These are phyloP conservation scores for Aspergillus hancockii DNA, from an alignment of 495 filamentous ascomycete genomes.

Conservation along the genomic window DNA sequence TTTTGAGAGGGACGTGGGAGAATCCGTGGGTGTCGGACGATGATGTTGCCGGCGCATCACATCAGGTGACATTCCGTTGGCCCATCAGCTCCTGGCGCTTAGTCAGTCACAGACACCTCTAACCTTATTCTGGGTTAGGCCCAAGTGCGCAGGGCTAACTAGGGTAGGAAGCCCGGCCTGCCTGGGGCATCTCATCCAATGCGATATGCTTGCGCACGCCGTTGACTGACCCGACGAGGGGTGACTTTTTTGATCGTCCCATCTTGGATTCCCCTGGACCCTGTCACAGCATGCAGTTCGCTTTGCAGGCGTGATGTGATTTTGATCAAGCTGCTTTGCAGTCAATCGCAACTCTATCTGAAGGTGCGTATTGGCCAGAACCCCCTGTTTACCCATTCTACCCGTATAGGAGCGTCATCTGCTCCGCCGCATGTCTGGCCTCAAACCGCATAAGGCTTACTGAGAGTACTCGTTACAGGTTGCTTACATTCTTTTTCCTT, in stretches of 20 bases:
- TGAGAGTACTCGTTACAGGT: constrained; percentile 9
- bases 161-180: no score
- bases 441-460: constrained; percentile 10
- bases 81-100: constrained; percentile 8
- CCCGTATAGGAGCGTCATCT: background rate
- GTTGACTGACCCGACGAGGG: background rate
- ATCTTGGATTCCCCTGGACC: background rate
- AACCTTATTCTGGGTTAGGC: background rate
- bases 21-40: constrained; percentile 34
- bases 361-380: background rate
- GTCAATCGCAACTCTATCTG: background rate
- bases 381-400: background rate
- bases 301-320: constrained; percentile 15
- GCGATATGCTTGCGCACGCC: background rate
- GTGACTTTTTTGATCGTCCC: background rate
- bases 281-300: constrained; percentile 3
- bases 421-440: background rate
- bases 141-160: no score
- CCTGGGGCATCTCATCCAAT: background rate
- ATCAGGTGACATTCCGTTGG: constrained; percentile 38
- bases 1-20: constrained; percentile 27
- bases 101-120: constrained; percentile 29
- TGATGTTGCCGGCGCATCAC: constrained; percentile 39
- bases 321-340: background rate
- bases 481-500: constrained; percentile 22